Percentiles rank a stretch among this genome's conserved stretches.
phyloP scores from a whole-genome alignment of 495 filamentous ascomycete genomes.

The Penicillium roqueforti region DNA sequence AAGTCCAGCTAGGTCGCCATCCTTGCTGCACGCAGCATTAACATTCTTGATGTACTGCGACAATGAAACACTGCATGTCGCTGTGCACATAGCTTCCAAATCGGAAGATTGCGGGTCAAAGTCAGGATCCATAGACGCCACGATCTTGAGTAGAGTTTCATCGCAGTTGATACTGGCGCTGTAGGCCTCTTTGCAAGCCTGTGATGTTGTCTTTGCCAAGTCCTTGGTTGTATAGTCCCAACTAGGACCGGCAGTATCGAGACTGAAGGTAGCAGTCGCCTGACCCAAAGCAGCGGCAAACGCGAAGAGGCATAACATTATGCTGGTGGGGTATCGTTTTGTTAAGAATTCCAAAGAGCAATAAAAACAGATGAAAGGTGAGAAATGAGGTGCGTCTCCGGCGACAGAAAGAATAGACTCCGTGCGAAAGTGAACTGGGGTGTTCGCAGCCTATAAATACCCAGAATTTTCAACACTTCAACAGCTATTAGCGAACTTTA shows the following conservation, averaged over 20 bases:
- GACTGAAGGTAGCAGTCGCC: constrained; percentile 23
- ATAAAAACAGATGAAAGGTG: not conserved
- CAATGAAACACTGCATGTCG: constrained; percentile 27
- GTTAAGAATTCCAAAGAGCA: constrained; percentile 1
- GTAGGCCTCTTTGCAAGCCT: constrained; percentile 31
- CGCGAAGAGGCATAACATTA: constrained; percentile 13
- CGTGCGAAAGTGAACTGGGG: not conserved
- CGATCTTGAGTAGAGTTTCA: constrained; percentile 24
- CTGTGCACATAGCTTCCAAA: constrained; percentile 24
- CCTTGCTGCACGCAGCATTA: constrained; percentile 18
- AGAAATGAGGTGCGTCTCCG: constrained; percentile 2
- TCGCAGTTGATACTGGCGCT: constrained; percentile 29
- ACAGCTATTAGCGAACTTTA: not conserved
- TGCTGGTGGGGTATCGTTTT: constrained; percentile 14
- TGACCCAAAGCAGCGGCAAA: constrained; percentile 17
- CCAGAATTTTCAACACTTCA: too few species aligned
- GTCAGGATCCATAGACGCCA: constrained; percentile 24
- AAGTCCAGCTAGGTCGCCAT: constrained; percentile 24
- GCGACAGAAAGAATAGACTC: not conserved
- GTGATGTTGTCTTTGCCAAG: constrained; percentile 25
- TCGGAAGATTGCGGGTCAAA: constrained; percentile 19
- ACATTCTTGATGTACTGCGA: constrained; percentile 27
- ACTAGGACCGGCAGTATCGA: constrained; percentile 19
- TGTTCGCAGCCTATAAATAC: too few species aligned
- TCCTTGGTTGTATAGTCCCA: constrained; percentile 30